Base-by-base conservation (phyloP, 352 stramenopile genomes). In the Phytophthora nicotianae region DNA sequence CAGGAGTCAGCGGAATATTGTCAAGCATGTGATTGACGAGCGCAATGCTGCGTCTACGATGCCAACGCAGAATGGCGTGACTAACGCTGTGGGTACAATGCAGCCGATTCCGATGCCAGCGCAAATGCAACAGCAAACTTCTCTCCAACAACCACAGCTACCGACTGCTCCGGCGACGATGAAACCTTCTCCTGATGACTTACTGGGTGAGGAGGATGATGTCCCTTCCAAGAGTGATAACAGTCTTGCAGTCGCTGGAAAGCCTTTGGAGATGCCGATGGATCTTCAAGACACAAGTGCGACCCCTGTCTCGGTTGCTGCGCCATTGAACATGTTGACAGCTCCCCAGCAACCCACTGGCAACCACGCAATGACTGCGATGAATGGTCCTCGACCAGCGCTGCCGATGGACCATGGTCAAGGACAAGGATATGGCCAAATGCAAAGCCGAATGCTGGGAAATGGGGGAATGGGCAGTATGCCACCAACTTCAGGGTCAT, bases 11-110 rank as follows among this genome's bases (percentile, higher is more conserved):
- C 75, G 86, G 19, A 82, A 85, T 13, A 88, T 93, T 52, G 83
- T 95, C n/a, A 88, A 89, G 60, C 75, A 89, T 52, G 85, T 93
- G 41, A 92, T 93, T 68, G 78, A 77, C 42, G 73, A 52, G 55
- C 83, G 68, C n/a, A 72, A 67, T 58, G 55, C 65, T 32, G 52
- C 51, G 0, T 46, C 47, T 21, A 48, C 47, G 14, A 35, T 65
- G 50, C 7, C 41, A 37, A 51, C 21, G 21, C 54, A 61, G 47
- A 77, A 59, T 56, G 50, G 46, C 21, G 26, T 50, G 21, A 66
- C 51, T 43, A 58, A 43, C 21, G 14, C 55, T 19, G 8, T 49
- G 24, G 72, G 57, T 49, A 40, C 35, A 19, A 73, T 81, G 65
- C 77, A 81, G 54, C 65, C 73, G 32, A 86, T 84, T 24, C 65